Base-by-base conservation (phyloP, 2,329 filamentous ascomycete genomes). In the Pseudogymnoascus sp. region DNA sequence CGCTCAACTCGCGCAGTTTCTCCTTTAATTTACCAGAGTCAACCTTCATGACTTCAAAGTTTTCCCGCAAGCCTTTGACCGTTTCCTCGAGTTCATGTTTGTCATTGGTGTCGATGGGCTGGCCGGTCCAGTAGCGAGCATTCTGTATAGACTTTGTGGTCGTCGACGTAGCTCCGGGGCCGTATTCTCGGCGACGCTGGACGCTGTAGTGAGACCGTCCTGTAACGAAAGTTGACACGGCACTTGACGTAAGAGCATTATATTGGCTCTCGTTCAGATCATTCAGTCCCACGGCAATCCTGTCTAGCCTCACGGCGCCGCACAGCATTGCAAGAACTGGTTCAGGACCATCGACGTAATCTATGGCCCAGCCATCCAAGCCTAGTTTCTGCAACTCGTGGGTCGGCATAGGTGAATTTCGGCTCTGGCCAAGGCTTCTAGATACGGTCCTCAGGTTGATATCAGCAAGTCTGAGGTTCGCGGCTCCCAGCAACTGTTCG, bases 271-370 rank as follows among this genome's bases (percentile, higher is more conserved):
- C 83, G 2, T 75, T 83, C 35, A 93, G 84, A 8, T 90, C 85
- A 4, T 73, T 74, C 12, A 86, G 77, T 14, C 84, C 80, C 50
- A 93, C 82, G 0, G 85, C 91, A 5, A 88, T 87, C 26, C 79
- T 78, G 69, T 96, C 86, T 6, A 97, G 75, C 61, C 78, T 82
- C 64, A 82, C 84, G 68, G 90, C 88, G 11, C 86, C 83, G 74
- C 92, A 97, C 22, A 99, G 83, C 89, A 96, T 95, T 6, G 91
- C 89, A 35, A 98, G 78, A 1, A 99, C 90, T 1, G 90, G 83
- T 1, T 88, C 86, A 0, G 96, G 96, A 0, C 93, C 95, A 35
- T 87, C 82, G 5, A 99, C 72, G 64, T 84, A 90, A 71, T 98
- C 89, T 26, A 90, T 80, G 0, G 91, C 87, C 77, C 89, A 96